A percentile compares a stretch with the other conserved stretches of the same genome.
Conservation (phyloP, 345 rosid species). For the Pistacia vera region DNA sequence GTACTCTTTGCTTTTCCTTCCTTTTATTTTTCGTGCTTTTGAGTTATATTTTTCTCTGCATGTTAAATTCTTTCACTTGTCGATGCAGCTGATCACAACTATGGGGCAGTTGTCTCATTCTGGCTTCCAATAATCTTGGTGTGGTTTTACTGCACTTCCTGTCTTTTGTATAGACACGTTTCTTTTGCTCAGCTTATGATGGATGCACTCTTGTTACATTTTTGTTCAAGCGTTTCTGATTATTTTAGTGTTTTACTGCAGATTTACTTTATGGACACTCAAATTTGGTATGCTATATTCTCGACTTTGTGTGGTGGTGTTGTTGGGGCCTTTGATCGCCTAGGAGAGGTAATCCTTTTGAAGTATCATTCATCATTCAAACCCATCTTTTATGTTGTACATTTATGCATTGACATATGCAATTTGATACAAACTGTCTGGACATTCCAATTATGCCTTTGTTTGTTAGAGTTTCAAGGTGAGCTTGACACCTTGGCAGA, state of each 20-base stretch:
- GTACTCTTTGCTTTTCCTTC: conserved; percentile 37
- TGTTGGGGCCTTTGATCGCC: conserved; percentile 90
- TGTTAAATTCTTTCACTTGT: conserved; percentile 16
- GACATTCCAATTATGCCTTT: neutral
- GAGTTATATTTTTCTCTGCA: conserved; percentile 13
- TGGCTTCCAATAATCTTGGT: conserved; percentile 90
- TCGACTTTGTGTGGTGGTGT: conserved; percentile 93
- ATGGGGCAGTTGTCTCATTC: conserved; percentile 74
- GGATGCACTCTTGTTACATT: conserved; percentile 7
- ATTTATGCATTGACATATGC: neutral
- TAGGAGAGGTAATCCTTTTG: conserved; percentile 77
- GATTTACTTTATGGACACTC: conserved; percentile 96
- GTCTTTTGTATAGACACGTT: neutral
- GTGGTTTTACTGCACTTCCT: conserved; percentile 18
- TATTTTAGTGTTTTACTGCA: conserved; percentile 36
- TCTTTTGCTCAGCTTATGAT: neutral
- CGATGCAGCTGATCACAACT: conserved; percentile 66
- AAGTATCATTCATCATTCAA: neutral
- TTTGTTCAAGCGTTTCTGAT: conserved; percentile 17
- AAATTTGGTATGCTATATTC: conserved; percentile 90
- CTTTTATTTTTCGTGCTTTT: conserved; percentile 17
- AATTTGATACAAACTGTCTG: neutral
- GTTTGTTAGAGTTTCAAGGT: neutral
- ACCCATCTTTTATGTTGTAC: conserved; percentile 7
- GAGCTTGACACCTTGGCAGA: neutral